Percentiles rank a stretch among this genome's conserved stretches.
These are phyloP conservation scores for Rhinocladiella similis DNA, from an alignment of 2,329 filamentous ascomycete genomes.

Conservation along the genomic window DNA sequence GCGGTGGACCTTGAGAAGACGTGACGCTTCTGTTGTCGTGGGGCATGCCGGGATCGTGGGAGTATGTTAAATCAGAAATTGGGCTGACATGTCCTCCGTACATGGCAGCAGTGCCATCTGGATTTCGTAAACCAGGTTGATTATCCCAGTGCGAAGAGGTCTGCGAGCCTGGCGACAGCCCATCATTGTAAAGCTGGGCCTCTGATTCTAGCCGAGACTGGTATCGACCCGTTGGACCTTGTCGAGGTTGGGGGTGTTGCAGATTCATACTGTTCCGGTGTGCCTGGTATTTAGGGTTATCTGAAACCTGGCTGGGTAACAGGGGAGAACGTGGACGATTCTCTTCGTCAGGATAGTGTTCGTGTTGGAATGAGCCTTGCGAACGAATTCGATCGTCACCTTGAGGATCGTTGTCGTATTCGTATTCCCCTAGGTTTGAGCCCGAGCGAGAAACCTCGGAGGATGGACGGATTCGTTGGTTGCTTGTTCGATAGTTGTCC, in stretches of 20 bases:
- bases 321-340: constrained; percentile 60
- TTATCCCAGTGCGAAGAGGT: constrained; percentile 44
- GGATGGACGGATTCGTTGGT: constrained; percentile 55
- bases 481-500: constrained; percentile 70
- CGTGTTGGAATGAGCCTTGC: constrained; percentile 42
- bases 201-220: constrained; percentile 62
- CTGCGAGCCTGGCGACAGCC: constrained; percentile 39
- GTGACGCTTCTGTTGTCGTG: constrained; percentile 21
- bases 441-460: constrained; percentile 71
- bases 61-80: constrained; percentile 48
- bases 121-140: constrained; percentile 13
- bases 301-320: constrained; percentile 59
- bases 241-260: constrained; percentile 64
- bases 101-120: constrained; percentile 14
- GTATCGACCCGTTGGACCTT: constrained; percentile 62
- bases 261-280: constrained; percentile 64
- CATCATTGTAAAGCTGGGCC: constrained; percentile 53
- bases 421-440: constrained; percentile 70
- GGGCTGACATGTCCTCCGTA: constrained; percentile 45
- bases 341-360: constrained; percentile 37
- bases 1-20: constrained; percentile 44
- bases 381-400: constrained; percentile 48
- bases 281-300: constrained; percentile 64
- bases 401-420: constrained; percentile 50
- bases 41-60: constrained; percentile 32